These are phyloP conservation scores for Primulina huaijiensis DNA, from an alignment of 257 asterid genomes.

Conservation along the genomic window DNA sequence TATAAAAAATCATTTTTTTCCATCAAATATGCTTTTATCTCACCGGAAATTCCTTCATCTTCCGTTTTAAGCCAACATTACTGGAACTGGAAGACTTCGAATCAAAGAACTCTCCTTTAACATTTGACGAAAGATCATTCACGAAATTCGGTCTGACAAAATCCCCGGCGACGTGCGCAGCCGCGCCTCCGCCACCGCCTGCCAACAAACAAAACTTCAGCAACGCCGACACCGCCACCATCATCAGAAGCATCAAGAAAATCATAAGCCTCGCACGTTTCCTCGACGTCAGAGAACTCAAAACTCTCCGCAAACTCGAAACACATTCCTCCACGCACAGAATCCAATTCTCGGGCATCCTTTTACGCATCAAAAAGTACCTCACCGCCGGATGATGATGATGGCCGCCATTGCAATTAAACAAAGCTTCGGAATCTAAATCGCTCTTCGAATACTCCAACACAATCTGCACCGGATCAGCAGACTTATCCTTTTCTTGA, in stretches of 20 bases:
- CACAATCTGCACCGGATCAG: constrained; percentile 27
- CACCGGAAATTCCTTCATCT: constrained; percentile 73
- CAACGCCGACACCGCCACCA: constrained; percentile 50
- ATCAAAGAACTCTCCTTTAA: constrained; percentile 29
- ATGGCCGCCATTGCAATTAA: not conserved
- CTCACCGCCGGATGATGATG: constrained; percentile 30
- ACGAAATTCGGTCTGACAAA: not conserved
- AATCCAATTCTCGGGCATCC: constrained; percentile 48
- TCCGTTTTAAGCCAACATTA: constrained; percentile 43
- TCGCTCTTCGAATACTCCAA: constrained; percentile 35
- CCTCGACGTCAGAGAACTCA: constrained; percentile 43
- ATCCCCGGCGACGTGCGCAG: constrained; percentile 17
- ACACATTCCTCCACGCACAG: constrained; percentile 35
- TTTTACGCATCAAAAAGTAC: constrained; percentile 40
- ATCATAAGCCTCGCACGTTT: constrained; percentile 51
- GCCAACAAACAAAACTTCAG: constrained; percentile 40
- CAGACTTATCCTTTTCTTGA: constrained; percentile 34
- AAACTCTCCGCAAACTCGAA: constrained; percentile 22
- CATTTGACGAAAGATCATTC: not conserved
- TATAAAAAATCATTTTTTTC: too few species aligned
- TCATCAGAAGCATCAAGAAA: constrained; percentile 37
- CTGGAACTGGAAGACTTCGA: constrained; percentile 25
- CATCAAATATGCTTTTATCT: constrained; percentile 24
- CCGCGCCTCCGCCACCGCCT: constrained; percentile 31
- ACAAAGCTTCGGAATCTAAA: constrained; percentile 28